Percentiles rank a stretch among this genome's conserved stretches.
These are phyloP conservation scores for Talaromyces sp. DNA, from an alignment of 2,329 filamentous ascomycete genomes.

Conservation along the genomic window DNA sequence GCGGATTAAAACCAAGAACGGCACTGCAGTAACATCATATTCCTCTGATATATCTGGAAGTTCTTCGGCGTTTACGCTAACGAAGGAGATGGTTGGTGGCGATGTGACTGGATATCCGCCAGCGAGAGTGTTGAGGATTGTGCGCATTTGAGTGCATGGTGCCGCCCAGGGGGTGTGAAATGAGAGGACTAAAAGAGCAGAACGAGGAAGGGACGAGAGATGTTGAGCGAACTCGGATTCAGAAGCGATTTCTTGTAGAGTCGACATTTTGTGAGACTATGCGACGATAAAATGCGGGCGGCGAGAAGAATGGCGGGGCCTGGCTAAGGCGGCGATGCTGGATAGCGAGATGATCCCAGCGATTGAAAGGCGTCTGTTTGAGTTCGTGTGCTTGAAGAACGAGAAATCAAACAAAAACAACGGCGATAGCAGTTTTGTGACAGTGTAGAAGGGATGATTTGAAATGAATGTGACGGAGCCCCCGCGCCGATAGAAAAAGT, in stretches of 20 bases:
- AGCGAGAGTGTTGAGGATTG: slow-evolving; percentile 78
- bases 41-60: slow-evolving; percentile 84
- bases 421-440: too few species aligned
- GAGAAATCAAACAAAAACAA: too few species aligned
- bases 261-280: slow-evolving; percentile 55
- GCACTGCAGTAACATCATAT: slow-evolving; percentile 92
- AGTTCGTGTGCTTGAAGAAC: neutral
- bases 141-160: slow-evolving; percentile 90
- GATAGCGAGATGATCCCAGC: too few species aligned
- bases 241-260: slow-evolving; percentile 69
- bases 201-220: slow-evolving; percentile 59
- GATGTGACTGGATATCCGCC: slow-evolving; percentile 70
- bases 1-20: slow-evolving; percentile 79
- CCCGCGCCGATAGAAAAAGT: neutral
- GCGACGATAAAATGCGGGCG: neutral
- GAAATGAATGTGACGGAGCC: neutral
- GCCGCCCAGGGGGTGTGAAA: slow-evolving; percentile 97
- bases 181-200: slow-evolving; percentile 75
- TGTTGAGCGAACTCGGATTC: slow-evolving; percentile 68
- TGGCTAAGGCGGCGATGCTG: neutral
- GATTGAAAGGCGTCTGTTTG: neutral
- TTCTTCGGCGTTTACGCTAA: slow-evolving; percentile 90
- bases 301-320: neutral
- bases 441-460: neutral
- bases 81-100: slow-evolving; percentile 69